These are phyloP conservation scores for Talaromyces funiculosus DNA, from an alignment of 2,329 filamentous ascomycete species.

Conservation along the genomic window DNA sequence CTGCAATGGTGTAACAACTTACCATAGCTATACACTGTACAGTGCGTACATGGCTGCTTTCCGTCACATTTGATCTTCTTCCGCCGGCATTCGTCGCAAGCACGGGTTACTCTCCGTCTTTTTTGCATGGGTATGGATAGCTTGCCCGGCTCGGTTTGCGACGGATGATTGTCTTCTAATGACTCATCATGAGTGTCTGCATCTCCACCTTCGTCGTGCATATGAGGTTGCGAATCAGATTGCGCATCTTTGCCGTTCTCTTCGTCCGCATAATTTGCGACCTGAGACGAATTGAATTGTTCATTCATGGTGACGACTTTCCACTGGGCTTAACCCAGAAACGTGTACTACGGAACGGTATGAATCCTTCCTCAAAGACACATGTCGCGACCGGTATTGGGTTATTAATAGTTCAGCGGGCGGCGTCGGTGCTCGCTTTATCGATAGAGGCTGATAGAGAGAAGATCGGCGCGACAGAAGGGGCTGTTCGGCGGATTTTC, in stretches of 20 bases:
- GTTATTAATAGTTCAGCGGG: background rate
- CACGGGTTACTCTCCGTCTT: slow-evolving; percentile 69
- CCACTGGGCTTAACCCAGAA: background rate
- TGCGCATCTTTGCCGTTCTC: background rate
- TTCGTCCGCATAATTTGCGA: background rate
- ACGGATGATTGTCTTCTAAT: slow-evolving; percentile 17
- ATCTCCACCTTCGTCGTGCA: slow-evolving; percentile 15
- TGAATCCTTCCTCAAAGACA: background rate
- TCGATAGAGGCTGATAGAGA: background rate
- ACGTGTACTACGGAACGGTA: background rate
- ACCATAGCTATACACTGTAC: slow-evolving; percentile 98
- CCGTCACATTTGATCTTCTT: slow-evolving; percentile 88
- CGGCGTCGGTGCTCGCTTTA: background rate
- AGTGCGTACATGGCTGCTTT: slow-evolving; percentile 87
- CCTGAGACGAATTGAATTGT: background rate
- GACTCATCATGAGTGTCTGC: slow-evolving; percentile 10
- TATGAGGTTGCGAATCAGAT: background rate
- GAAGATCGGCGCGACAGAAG: background rate
- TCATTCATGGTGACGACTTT: background rate
- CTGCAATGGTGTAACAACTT: slow-evolving; percentile 20
- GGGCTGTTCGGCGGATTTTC: background rate
- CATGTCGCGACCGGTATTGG: slow-evolving; percentile 1
- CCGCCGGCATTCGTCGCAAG: slow-evolving; percentile 74
- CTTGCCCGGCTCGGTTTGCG: slow-evolving; percentile 26
- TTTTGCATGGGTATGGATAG: slow-evolving; percentile 60